Base-by-base conservation (phyloP, 768 basidiomycete species). In the Boletus speciosus region DNA sequence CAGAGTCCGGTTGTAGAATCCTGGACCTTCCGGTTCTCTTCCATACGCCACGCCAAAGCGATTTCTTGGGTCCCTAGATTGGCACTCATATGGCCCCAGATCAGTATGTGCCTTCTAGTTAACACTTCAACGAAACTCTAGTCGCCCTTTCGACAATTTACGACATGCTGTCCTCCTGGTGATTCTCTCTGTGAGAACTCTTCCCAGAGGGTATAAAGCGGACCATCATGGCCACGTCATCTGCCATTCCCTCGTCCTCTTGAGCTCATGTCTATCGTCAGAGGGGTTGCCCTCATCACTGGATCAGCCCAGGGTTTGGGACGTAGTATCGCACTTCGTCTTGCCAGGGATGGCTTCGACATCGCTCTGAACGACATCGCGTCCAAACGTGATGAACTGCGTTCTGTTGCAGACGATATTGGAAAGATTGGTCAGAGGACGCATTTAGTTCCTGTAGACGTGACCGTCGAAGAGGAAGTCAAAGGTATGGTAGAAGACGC, bases 291-390 rank as follows among this genome's bases (percentile, higher is more conserved):
- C 1, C 60, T 73, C 42, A 40, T 72, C 40, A 73, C 70, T 19
- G 68, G 70, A 27, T 61, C 66, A 4, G 63, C 63, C 0, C 69
- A 65, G 46, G 69, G 69, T 10, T 57, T 71, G n/a, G 72, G 72
- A 1, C 57, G 42, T 10, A 32, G 40, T 8, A 62, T 64, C 16
- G 59, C 57, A 1, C 57, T 64, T 34, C 62, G 59, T 19, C 57
- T 61, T 5, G 57, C 65, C 1, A 51, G 19, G 8, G 65, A 63
- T 34, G 64, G 65, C 29, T 68, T 65, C 49, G 59, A 72, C 23
- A 48, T 73, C 10, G 67, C 62, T 14, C 40, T 73, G 9, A 68
- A 70, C 40, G 67, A 73, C 39, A 16, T 71, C 23, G 3, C 56
- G 8, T 41, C 63, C 6, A 65, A 67, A 32, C 16, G 11, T 5